Evolutionary conservation across 257 asterid genomes (phyloP).

Genomic region (Solanum corneliomulleri): DNA sequence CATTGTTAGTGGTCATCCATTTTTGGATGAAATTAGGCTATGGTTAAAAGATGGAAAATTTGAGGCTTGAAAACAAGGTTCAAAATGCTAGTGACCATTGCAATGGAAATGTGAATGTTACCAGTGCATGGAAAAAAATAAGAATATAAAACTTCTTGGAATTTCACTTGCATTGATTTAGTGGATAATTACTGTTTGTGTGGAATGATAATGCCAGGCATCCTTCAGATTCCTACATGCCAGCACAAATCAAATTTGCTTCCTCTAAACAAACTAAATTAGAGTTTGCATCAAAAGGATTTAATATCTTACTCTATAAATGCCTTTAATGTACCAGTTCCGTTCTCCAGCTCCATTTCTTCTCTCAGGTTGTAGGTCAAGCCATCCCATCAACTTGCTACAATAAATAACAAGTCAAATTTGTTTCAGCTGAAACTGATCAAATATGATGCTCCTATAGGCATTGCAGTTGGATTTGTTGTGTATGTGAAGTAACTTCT

Average conservation of each 20-base stretch:
- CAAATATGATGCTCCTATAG: neutral
- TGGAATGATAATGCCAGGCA: neutral
- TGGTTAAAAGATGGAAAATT: neutral
- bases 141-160: neutral
- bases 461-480: neutral
- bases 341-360: neutral
- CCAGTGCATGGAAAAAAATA: neutral
- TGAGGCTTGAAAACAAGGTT: neutral
- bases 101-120: neutral
- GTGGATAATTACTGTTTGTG: neutral
- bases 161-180: neutral
- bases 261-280: neutral
- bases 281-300: neutral
- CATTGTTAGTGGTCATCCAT: neutral
- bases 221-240: neutral
- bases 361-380: neutral
- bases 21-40: neutral
- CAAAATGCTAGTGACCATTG: neutral
- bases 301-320: neutral
- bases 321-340: neutral
- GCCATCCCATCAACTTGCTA: neutral
- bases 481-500: neutral
- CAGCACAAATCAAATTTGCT: neutral
- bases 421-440: neutral
- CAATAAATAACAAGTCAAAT: neutral